Percentiles rank a stretch among this genome's conserved stretches.
phyloP scores from a whole-genome alignment of 306 rosid species.

The Heteromeles arbutifolia region DNA sequence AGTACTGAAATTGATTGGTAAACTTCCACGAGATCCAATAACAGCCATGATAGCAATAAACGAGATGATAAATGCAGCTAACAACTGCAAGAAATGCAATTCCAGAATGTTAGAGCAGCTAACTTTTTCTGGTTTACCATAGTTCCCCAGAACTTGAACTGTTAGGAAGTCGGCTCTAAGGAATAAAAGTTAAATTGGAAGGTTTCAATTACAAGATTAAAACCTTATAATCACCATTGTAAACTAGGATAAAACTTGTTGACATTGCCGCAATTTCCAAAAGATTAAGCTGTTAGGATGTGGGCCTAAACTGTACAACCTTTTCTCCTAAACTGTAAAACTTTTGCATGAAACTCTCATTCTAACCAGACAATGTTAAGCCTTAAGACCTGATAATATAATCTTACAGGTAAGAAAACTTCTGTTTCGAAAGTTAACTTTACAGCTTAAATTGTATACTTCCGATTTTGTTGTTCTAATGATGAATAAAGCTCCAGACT shows the following conservation, averaged over 20 bases:
- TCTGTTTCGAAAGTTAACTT: neutral
- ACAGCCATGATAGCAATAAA: slow-evolving; percentile 91
- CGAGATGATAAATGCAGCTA: slow-evolving; percentile 74
- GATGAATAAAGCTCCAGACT: slow-evolving; percentile 4
- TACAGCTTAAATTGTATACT: neutral
- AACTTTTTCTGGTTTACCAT: neutral
- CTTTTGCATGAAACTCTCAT: neutral
- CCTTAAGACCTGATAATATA: neutral
- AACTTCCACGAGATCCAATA: slow-evolving; percentile 58
- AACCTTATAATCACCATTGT: neutral
- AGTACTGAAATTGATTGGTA: slow-evolving; percentile 71
- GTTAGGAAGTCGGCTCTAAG: neutral
- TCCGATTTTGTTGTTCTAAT: neutral
- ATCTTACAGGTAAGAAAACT: neutral
- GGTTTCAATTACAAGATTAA: neutral
- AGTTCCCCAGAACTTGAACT: neutral
- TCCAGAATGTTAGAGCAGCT: slow-evolving; percentile 17
- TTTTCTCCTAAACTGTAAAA: neutral
- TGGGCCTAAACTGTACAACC: neutral
- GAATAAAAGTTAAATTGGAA: neutral
- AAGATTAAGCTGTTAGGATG: neutral
- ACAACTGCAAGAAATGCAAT: slow-evolving; percentile 50
- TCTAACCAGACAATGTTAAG: neutral
- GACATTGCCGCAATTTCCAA: neutral
- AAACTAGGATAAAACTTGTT: neutral